These are phyloP conservation scores for Boletus sp. DNA, from an alignment of 768 basidiomycete species.

Conservation along the genomic window DNA sequence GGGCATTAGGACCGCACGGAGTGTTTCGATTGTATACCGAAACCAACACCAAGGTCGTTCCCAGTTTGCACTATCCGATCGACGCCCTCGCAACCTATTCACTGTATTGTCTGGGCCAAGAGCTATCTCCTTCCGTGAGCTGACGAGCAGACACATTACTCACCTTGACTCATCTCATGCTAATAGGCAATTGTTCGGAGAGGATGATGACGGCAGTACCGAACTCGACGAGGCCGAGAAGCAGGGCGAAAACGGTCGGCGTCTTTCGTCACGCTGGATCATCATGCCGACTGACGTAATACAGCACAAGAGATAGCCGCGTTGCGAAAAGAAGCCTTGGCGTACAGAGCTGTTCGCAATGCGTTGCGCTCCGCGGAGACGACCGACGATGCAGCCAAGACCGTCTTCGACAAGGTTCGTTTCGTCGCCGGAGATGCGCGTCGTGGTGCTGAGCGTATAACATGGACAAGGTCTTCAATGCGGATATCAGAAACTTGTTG, in stretches of 20 bases:
- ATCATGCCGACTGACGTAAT: not conserved
- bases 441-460: not conserved
- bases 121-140: slow-evolving; percentile 89
- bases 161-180: not conserved
- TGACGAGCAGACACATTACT: not conserved
- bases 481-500: slow-evolving; percentile 84
- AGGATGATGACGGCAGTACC: slow-evolving; percentile 75
- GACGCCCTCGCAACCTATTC: slow-evolving; percentile 95
- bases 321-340: slow-evolving; percentile 83
- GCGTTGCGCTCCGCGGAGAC: slow-evolving; percentile 50
- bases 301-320: slow-evolving; percentile 87
- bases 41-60: slow-evolving; percentile 90
- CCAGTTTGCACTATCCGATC: slow-evolving; percentile 98
- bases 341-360: slow-evolving; percentile 77
- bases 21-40: slow-evolving; percentile 95
- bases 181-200: slow-evolving; percentile 86
- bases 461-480: slow-evolving; percentile 69
- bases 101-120: slow-evolving; percentile 99
- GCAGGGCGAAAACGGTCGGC: slow-evolving; percentile 85
- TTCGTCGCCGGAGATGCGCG: not conserved
- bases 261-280: slow-evolving; percentile 11
- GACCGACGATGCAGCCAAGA: slow-evolving; percentile 52
- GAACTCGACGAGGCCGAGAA: slow-evolving; percentile 93
- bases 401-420: slow-evolving; percentile 80
- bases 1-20: slow-evolving; percentile 71